These are phyloP conservation scores for Podospora sp. DNA, from an alignment of 495 filamentous ascomycete genomes.

Conservation along the genomic window DNA sequence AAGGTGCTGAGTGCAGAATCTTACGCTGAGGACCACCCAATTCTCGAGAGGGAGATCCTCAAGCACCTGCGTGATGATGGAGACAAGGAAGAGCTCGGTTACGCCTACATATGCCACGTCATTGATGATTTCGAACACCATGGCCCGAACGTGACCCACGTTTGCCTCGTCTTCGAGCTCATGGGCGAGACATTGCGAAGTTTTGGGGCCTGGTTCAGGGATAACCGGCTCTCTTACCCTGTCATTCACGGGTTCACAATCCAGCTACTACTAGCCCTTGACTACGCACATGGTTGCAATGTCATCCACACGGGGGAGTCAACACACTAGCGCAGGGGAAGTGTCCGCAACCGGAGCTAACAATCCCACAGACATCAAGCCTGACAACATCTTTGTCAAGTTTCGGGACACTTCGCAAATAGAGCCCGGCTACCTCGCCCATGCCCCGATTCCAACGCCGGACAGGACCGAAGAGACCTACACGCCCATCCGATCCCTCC, in stretches of 20 bases:
- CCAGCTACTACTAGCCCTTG: constrained; percentile 18
- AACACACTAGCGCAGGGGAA: not conserved
- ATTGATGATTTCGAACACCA: constrained; percentile 46
- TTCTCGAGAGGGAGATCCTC: constrained; percentile 23
- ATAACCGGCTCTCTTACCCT: constrained; percentile 12
- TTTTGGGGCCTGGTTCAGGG: constrained; percentile 16
- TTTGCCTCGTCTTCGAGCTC: constrained; percentile 52
- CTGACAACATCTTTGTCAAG: constrained; percentile 28
- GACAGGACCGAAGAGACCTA: constrained; percentile 20
- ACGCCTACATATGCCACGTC: constrained; percentile 40
- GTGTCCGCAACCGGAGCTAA: not conserved
- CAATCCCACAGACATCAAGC: constrained; percentile 21
- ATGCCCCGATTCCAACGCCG: constrained; percentile 18
- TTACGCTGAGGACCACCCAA: constrained; percentile 3
- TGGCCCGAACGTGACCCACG: constrained; percentile 53
- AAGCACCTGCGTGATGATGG: constrained; percentile 20
- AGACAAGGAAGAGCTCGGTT: constrained; percentile 16
- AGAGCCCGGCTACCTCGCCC: constrained; percentile 14
- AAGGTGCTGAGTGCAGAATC: constrained; percentile 23
- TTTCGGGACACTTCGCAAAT: constrained; percentile 21
- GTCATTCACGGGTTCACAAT: constrained; percentile 17
- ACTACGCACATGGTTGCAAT: constrained; percentile 20
- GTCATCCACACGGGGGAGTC: constrained; percentile 23
- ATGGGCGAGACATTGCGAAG: constrained; percentile 39
- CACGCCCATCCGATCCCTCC: constrained; percentile 16